phyloP scores from a whole-genome alignment of 495 filamentous ascomycete species.

The Hypoxylon lienhwacheense region DNA sequence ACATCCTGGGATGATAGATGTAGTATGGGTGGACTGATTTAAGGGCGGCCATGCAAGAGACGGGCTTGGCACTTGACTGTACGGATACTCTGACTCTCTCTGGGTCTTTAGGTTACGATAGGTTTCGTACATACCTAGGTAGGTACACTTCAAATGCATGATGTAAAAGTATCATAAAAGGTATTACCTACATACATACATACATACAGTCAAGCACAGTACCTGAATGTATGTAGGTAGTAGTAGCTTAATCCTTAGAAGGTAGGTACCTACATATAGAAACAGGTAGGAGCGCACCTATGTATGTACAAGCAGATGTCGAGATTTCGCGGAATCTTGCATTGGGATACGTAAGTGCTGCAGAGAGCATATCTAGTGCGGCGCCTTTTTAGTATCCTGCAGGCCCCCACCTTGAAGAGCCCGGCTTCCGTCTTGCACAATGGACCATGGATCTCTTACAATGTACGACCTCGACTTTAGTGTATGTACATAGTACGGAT shows the following conservation, averaged over 20 bases:
- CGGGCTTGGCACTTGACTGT: slow-evolving; percentile 38
- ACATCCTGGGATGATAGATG: slow-evolving; percentile 12
- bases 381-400: slow-evolving; percentile 30
- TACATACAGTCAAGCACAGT: too few relatives aligned
- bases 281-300: not conserved
- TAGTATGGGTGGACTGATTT: slow-evolving; percentile 14
- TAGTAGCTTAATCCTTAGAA: not conserved
- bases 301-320: slow-evolving; percentile 12
- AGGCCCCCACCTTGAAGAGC: slow-evolving; percentile 30
- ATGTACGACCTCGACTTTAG: not conserved
- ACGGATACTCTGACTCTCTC: too few relatives aligned
- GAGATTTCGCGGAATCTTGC: slow-evolving; percentile 40
- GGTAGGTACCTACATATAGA: not conserved
- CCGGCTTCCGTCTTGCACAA: slow-evolving; percentile 33
- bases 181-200: not conserved
- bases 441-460: not conserved
- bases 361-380: slow-evolving; percentile 28
- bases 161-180: not conserved
- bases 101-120: slow-evolving; percentile 30
- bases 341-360: slow-evolving; percentile 39
- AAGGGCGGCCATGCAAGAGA: slow-evolving; percentile 32
- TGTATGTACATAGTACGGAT: not conserved
- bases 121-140: slow-evolving; percentile 21
- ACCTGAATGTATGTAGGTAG: not conserved
- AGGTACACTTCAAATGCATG: not conserved